Evolutionary conservation across 2,329 filamentous ascomycete species (phyloP).

Genomic region (Xylariaceae sp.): DNA sequence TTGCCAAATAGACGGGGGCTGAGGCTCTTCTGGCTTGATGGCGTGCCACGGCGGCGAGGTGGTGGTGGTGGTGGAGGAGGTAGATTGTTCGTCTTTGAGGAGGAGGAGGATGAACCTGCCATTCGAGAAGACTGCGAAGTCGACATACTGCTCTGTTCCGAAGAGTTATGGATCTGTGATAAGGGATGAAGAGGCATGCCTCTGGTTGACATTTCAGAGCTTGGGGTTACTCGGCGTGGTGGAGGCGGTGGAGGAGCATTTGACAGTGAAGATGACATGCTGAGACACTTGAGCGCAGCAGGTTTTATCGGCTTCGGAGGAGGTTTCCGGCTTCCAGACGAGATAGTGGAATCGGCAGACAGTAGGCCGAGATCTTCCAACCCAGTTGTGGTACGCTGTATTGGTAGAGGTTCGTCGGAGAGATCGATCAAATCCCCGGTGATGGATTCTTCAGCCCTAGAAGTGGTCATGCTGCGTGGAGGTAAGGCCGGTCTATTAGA

Average conservation of each 20-base stretch:
- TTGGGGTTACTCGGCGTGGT: constrained; percentile 31
- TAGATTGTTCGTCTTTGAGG: constrained; percentile 4
- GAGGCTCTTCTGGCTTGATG: constrained; percentile 30
- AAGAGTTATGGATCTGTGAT: constrained; percentile 39
- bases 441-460: constrained; percentile 33
- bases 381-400: constrained; percentile 33
- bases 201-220: constrained; percentile 16
- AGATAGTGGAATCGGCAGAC: too few relatives aligned
- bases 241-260: constrained; percentile 34
- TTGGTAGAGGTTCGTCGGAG: constrained; percentile 47
- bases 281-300: constrained; percentile 45
- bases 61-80: constrained; percentile 42
- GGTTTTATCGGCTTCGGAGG: constrained; percentile 56
- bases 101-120: neutral
- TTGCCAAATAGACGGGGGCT: constrained; percentile 9
- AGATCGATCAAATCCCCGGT: constrained; percentile 61
- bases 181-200: constrained; percentile 33
- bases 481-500: constrained; percentile 32
- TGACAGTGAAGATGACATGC: constrained; percentile 15
- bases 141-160: constrained; percentile 24
- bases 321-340: constrained; percentile 30
- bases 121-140: neutral
- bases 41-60: constrained; percentile 43
- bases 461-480: constrained; percentile 26
- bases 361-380: constrained; percentile 18